Evolutionary conservation across 2,329 filamentous ascomycete genomes (phyloP).

Genomic region (Colletotrichum sp.): DNA sequence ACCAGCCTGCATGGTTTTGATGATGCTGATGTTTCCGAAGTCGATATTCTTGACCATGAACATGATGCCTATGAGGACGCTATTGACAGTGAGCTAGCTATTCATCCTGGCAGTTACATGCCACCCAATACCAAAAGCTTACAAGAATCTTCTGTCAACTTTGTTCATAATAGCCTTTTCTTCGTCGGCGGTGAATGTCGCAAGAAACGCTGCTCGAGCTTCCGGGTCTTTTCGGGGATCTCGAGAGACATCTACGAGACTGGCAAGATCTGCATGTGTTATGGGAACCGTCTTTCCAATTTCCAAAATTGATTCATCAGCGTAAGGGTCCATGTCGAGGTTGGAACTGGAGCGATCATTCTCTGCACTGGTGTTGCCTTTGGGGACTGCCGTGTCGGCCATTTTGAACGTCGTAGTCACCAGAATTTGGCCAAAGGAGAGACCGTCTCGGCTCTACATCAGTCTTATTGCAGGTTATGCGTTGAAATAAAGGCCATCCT

Average conservation of each 20-base stretch:
- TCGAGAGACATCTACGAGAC: neutral
- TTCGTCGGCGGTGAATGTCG: constrained; percentile 40
- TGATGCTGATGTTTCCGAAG: constrained; percentile 26
- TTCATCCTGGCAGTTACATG: neutral
- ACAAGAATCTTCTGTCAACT: constrained; percentile 39
- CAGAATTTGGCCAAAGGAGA: neutral
- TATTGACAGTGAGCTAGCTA: neutral
- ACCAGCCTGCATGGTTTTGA: neutral
- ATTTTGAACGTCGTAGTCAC: neutral
- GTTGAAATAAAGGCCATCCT: neutral
- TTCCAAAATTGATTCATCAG: neutral
- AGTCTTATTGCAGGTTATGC: neutral
- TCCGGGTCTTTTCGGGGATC: constrained; percentile 19
- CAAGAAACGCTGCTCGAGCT: constrained; percentile 32
- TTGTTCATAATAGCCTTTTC: constrained; percentile 42
- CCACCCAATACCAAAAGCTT: neutral
- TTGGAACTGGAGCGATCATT: neutral
- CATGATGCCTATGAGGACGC: constrained; percentile 39
- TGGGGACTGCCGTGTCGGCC: neutral
- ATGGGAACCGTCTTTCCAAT: neutral
- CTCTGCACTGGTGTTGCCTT: neutral
- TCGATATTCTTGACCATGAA: constrained; percentile 40
- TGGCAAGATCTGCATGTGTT: neutral
- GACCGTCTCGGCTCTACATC: neutral
- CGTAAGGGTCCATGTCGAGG: neutral